A percentile compares a stretch with the other conserved stretches of the same genome.
Evolutionary conservation across 2,329 filamentous ascomycete genomes (phyloP).

Genomic region (Aspergillus sp.): DNA sequence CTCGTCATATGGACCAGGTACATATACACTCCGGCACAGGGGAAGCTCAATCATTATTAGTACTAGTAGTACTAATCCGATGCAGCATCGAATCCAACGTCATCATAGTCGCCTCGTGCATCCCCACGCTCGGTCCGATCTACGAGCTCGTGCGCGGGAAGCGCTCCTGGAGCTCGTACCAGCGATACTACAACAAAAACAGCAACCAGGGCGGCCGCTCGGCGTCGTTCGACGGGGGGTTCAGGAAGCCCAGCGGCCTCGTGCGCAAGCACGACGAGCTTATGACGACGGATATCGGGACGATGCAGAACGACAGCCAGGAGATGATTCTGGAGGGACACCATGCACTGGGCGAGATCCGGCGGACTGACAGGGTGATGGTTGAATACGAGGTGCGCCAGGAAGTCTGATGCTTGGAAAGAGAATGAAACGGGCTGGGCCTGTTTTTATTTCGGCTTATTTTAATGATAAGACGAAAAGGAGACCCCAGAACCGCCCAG

Average conservation of each 20-base stretch:
- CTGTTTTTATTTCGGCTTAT: too few species aligned
- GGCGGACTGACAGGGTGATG: conserved; percentile 12
- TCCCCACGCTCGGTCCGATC: conserved; percentile 25
- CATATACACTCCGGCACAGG: too few species aligned
- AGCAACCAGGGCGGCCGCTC: conserved; percentile 3
- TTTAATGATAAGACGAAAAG: too few species aligned
- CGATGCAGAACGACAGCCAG: conserved; percentile 7
- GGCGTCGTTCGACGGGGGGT: neutral
- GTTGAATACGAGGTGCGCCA: conserved; percentile 17
- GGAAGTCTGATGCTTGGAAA: too few species aligned
- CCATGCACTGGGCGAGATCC: conserved; percentile 7
- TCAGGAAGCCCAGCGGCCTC: conserved; percentile 2
- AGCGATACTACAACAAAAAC: conserved; percentile 3
- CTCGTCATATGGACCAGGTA: conserved; percentile 41
- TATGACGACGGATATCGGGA: conserved; percentile 2
- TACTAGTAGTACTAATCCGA: neutral
- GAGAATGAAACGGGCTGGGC: too few species aligned
- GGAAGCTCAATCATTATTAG: too few species aligned
- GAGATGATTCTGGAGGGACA: conserved; percentile 12
- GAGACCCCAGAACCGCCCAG: too few species aligned
- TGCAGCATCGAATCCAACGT: conserved; percentile 22
- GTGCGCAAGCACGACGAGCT: conserved; percentile 2
- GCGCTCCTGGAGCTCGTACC: conserved; percentile 5
- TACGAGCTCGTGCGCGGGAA: conserved; percentile 18
- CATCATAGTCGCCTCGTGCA: conserved; percentile 27